A percentile compares a stretch with the other conserved stretches of the same genome.
phyloP scores from a whole-genome alignment of 2,329 filamentous ascomycete species.

The Alternaria infectoria region DNA sequence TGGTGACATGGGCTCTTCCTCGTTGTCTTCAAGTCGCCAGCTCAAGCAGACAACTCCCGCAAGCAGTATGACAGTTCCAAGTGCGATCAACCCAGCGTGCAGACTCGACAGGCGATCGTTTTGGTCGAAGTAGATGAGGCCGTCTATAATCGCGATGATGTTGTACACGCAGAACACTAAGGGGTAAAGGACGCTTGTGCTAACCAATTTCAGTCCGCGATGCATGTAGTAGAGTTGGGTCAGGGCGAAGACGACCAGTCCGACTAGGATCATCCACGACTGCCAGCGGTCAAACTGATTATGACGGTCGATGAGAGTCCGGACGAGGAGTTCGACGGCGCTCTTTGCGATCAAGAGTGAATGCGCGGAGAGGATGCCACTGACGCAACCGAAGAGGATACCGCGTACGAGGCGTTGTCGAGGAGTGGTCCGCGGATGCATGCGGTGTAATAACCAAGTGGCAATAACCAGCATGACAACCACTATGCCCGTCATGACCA shows the following conservation, averaged over 20 bases:
- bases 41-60: conserved; percentile 89
- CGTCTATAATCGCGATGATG: conserved; percentile 96
- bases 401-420: conserved; percentile 79
- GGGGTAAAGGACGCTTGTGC: conserved; percentile 93
- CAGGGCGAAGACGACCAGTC: conserved; percentile 80
- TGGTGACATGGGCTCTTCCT: conserved; percentile 62
- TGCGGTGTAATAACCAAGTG: conserved; percentile 46
- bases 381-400: conserved; percentile 83
- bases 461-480: conserved; percentile 70
- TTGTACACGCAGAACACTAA: conserved; percentile 99
- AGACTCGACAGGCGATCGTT: conserved; percentile 77
- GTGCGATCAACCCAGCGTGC: conserved; percentile 79
- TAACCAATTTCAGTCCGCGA: conserved; percentile 89
- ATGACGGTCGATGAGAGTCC: conserved; percentile 80
- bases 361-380: conserved; percentile 92
- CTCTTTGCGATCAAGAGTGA: conserved; percentile 93
- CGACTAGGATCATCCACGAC: conserved; percentile 88
- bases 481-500: conserved; percentile 77
- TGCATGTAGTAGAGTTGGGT: conserved; percentile 96
- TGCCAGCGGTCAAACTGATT: conserved; percentile 98
- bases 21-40: conserved; percentile 85
- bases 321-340: conserved; percentile 89
- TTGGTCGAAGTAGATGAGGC: conserved; percentile 95
- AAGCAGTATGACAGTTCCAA: conserved; percentile 86
- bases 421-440: conserved; percentile 57